phyloP scores from a whole-genome alignment of 768 basidiomycete species.

The Strobilomyces echinocephalus region DNA sequence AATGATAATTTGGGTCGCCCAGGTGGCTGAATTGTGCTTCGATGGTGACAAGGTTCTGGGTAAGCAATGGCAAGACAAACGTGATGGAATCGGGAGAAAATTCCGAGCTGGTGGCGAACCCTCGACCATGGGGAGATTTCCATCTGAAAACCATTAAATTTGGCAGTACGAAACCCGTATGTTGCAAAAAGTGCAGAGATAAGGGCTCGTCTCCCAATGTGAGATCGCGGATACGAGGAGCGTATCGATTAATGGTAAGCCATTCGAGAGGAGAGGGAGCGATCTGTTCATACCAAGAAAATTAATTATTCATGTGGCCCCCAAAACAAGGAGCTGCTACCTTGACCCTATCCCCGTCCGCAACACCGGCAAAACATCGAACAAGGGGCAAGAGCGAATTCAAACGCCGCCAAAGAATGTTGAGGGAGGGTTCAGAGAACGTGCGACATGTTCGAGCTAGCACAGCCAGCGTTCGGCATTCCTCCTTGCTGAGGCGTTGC shows the following conservation, averaged over 20 bases:
- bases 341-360: background rate
- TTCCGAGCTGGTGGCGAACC: too few species aligned
- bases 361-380: background rate
- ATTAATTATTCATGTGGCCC: background rate
- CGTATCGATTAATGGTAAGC: background rate
- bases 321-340: background rate
- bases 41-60: background rate
- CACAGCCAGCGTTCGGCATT: background rate
- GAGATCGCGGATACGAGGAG: background rate
- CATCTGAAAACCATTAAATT: slow-evolving; percentile 2
- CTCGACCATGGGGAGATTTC: background rate
- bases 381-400: background rate
- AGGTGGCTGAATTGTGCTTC: background rate
- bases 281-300: background rate
- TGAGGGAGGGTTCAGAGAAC: background rate
- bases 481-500: background rate
- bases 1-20: background rate
- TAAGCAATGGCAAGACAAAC: background rate
- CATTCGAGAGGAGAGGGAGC: background rate
- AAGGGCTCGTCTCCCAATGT: too few species aligned
- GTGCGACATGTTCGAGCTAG: background rate
- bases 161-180: background rate
- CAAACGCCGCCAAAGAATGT: background rate
- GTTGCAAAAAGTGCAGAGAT: background rate
- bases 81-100: background rate